A percentile compares a stretch with the other conserved stretches of the same genome.
These are phyloP conservation scores for Mycena capillaripes DNA, from an alignment of 768 basidiomycete species.

Conservation along the genomic window DNA sequence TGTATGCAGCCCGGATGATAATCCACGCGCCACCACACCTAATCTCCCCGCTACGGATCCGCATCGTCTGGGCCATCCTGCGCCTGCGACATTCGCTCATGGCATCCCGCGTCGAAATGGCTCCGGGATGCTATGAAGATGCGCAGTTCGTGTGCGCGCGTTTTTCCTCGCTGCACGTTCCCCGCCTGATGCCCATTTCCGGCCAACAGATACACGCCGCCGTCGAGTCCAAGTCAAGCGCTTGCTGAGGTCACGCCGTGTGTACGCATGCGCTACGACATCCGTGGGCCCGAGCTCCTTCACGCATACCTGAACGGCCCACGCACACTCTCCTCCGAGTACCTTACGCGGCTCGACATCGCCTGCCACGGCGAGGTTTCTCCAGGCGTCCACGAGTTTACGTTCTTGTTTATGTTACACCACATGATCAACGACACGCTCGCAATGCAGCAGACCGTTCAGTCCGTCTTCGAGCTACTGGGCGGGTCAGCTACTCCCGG, in stretches of 20 bases:
- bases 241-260: slow-evolving; percentile 51
- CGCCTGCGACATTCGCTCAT: slow-evolving; percentile 66
- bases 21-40: slow-evolving; percentile 55
- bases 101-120: slow-evolving; percentile 56
- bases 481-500: slow-evolving; percentile 37
- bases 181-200: background rate
- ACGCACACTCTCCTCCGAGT: slow-evolving; percentile 60
- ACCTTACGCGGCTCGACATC: slow-evolving; percentile 60
- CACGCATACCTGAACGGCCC: slow-evolving; percentile 67
- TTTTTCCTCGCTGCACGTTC: background rate
- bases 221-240: slow-evolving; percentile 51
- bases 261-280: slow-evolving; percentile 6
- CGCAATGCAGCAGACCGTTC: slow-evolving; percentile 65
- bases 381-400: slow-evolving; percentile 48
- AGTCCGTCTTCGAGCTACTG: slow-evolving; percentile 66
- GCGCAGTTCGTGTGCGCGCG: slow-evolving; percentile 61
- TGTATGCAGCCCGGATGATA: slow-evolving; percentile 56
- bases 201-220: slow-evolving; percentile 53
- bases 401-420: slow-evolving; percentile 64
- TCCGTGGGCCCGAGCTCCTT: slow-evolving; percentile 50
- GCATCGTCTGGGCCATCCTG: slow-evolving; percentile 65
- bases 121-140: slow-evolving; percentile 52
- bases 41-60: slow-evolving; percentile 54
- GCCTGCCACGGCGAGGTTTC: slow-evolving; percentile 22
- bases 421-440: slow-evolving; percentile 74